Conservation (phyloP, 1,139 yeast genomes). For the Nakaseomyces delphensis region DNA sequence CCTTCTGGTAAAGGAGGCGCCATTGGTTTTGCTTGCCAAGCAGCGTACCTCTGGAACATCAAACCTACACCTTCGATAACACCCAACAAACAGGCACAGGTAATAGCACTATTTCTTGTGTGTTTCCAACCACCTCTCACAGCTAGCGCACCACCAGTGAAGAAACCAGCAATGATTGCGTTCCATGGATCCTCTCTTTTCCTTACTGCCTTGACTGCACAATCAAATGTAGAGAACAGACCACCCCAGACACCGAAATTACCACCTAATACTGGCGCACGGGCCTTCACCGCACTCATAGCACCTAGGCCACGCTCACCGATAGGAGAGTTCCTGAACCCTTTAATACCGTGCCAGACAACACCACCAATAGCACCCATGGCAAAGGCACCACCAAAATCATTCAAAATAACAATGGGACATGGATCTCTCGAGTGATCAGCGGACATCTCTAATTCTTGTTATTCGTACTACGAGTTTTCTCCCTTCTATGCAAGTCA, state of each 20-base stretch:
- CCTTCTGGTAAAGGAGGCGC: constrained; percentile 68
- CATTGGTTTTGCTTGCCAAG: constrained; percentile 73
- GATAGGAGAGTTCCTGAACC: constrained; percentile 93
- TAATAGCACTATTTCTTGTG: constrained; percentile 91
- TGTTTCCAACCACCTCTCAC: constrained; percentile 99
- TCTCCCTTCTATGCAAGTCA: neutral
- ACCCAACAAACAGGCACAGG: constrained; percentile 95
- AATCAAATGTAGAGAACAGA: constrained; percentile 86
- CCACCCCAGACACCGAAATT: constrained; percentile 99
- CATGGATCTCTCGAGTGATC: constrained; percentile 99
- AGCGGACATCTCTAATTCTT: constrained; percentile 51
- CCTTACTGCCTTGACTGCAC: constrained; percentile 90
- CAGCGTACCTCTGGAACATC: constrained; percentile 87
- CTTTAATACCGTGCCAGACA: constrained; percentile 98
- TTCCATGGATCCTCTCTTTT: constrained; percentile 98
- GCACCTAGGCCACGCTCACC: constrained; percentile 94
- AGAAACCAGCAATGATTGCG: constrained; percentile 96
- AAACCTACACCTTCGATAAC: constrained; percentile 98
- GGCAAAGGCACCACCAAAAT: constrained; percentile 97
- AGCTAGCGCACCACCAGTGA: constrained; percentile 97
- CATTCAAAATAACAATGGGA: constrained; percentile 90
- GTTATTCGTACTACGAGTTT: neutral
- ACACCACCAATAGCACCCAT: constrained; percentile 99
- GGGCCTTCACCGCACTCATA: constrained; percentile 78
- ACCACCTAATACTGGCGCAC: constrained; percentile 99